Base-by-base conservation (phyloP, 768 basidiomycete species). In the Goffeauzyma gilvescens region DNA sequence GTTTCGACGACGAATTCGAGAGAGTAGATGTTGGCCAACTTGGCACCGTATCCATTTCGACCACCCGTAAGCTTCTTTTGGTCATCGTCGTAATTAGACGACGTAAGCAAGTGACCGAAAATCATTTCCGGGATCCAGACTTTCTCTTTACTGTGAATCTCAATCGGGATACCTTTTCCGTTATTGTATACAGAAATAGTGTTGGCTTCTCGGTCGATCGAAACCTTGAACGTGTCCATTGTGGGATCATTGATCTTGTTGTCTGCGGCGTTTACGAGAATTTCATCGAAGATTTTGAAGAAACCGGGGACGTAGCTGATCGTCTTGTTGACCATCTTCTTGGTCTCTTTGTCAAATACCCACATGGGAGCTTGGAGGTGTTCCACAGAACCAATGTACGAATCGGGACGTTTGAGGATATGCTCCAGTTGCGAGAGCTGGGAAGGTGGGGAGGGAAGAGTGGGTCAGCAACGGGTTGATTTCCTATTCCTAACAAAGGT, bases 241-340 rank as follows among this genome's bases (percentile, higher is more conserved):
- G 60, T 75, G 2, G 74, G 39, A 62, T 96, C 90, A 51, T 90
- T 95, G 55, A 90, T 81, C 90, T 98, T 98, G 68, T 96, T 93
- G 62, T 98, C 93, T 3, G 93, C 93, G 17, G 93, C 93, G 64
- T 98, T 98, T 55, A 98, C 93, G 2, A 98, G 70, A 56, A 98
- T 98, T 67, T 98, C 93, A 57, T 98, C 93, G 12, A 98, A 79
- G 55, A 98, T 98, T 72, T 98, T 98, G 74, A 89, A 87, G 64
- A 98, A 90, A 41, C 89, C 93, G 0, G 93, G 93, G 2, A 95
- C 89, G 58, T 79, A 98, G 55, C 75, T 82, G 23, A 65, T 67
- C 8, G 65, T 55, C 17, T 70, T 69, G 33, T 75, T 65, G 1
- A 75, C 75, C 78, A 98, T 86, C 22, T 77, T 78, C 56, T 85